Conservation (phyloP, 345 rosid genomes). For the Rhodamnia argentea region DNA sequence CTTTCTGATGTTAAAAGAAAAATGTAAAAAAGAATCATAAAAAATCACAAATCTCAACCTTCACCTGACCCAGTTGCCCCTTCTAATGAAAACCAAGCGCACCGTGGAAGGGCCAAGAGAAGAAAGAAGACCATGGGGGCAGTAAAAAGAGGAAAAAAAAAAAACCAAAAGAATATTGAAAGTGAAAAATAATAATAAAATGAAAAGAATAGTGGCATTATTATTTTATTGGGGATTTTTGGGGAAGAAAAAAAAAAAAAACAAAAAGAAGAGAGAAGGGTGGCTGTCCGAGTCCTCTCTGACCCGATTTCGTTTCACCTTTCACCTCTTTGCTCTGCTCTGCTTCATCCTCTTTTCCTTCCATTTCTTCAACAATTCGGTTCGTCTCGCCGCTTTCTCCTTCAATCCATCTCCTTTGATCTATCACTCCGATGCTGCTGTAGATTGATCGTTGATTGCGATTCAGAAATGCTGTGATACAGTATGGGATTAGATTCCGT, state of each 20-base stretch:
- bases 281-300: neutral
- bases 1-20: neutral
- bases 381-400: too few species aligned
- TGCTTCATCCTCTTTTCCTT: neutral
- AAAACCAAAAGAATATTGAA: neutral
- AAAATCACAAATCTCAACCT: neutral
- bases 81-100: neutral
- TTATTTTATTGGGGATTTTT: neutral
- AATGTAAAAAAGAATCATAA: neutral
- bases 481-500: constrained; percentile 25
- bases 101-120: neutral
- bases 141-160: too few species aligned
- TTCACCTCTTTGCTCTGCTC: neutral
- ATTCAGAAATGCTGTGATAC: neutral
- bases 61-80: neutral
- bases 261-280: neutral
- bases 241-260: neutral
- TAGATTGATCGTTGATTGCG: neutral
- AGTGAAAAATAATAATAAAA: neutral
- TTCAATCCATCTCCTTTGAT: too few species aligned
- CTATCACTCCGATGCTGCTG: too few species aligned
- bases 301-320: neutral
- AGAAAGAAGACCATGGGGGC: neutral
- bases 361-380: too few species aligned
- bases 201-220: neutral